Evolutionary conservation across 441 rosid species (phyloP), one percentile per base, ranked within the genome.

Genomic region (Theobroma grandiflorum): DNA sequence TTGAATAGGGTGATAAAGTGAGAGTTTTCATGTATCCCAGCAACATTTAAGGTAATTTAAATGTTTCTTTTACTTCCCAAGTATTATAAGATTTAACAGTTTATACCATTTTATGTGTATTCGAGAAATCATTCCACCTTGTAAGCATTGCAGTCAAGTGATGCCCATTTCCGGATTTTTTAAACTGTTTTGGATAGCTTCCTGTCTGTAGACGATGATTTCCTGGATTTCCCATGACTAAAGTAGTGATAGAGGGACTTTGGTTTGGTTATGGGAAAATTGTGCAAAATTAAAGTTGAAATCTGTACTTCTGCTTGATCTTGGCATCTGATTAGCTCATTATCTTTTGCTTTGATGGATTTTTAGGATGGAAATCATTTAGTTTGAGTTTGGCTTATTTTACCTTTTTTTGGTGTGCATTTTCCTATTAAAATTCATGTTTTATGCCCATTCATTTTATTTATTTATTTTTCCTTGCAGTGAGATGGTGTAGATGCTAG

Each of bases 1-100:
- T 68, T 40, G 20, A 72, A 74, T 86, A 94, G 96, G 96, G 96
- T 67, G 89, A 66, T 55, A 88, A 74, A 61, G 95, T 94, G 2
- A 86, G 95, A 85, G 96, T 91, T 50, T 94, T 91, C 88, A 94
- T 94, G 98, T 92, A 94, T 18, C 98, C 98, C 76, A 92, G 95
- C 84, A 91, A 88, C 81, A 92, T 94, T 63, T 92, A 82, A 94
- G 91, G 89, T 87, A 79, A 35, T 55, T 11, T 49, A n/a, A 67
- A 22, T 35, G 20, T 4, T 16, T 67, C 45, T 42, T 42, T 18
- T 11, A 53, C 26, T 72, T 18, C 31, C 47, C 18, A 10, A 31
- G 22, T 20, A 37, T 50, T 26, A 33, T 50, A 37, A 18, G 15
- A 73, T 42, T 73, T 38, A 38, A 37, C 11, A 3, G 52, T 45